Conservation (phyloP, 805 yeast species). For the Myxozyma monticola region DNA sequence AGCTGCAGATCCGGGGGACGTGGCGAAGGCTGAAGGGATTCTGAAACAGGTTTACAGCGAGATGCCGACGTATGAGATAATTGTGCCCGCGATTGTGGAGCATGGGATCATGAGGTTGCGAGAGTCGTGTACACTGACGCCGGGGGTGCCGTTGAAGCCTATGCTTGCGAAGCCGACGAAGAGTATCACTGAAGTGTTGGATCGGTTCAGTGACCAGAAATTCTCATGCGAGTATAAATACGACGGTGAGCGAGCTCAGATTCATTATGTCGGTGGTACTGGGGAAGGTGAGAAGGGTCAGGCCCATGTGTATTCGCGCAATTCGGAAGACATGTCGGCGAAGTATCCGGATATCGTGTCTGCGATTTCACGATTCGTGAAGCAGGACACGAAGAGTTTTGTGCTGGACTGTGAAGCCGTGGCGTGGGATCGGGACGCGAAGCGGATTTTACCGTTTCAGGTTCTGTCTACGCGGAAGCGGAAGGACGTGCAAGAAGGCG, state of each 20-base stretch:
- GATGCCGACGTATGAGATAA: constrained; percentile 82
- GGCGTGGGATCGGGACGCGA: constrained; percentile 82
- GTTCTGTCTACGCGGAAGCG: constrained; percentile 89
- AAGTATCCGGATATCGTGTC: constrained; percentile 87
- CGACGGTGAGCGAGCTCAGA: constrained; percentile 97
- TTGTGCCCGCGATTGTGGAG: constrained; percentile 64
- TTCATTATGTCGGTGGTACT: constrained; percentile 61
- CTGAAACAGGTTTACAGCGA: constrained; percentile 83
- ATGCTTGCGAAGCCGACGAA: constrained; percentile 99
- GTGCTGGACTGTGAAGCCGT: constrained; percentile 96
- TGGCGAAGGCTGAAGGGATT: constrained; percentile 69
- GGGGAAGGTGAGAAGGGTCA: constrained; percentile 54
- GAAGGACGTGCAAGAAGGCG: constrained; percentile 83
- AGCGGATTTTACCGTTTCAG: constrained; percentile 91
- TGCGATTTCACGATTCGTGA: constrained; percentile 61
- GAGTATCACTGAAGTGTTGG: constrained; percentile 86
- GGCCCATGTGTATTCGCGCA: constrained; percentile 76
- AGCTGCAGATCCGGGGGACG: constrained; percentile 44
- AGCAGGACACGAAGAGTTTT: constrained; percentile 51
- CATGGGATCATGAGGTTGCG: constrained; percentile 67
- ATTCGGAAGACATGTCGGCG: constrained; percentile 95
- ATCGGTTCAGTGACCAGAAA: constrained; percentile 64
- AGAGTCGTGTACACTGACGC: constrained; percentile 71
- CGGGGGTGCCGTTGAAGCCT: constrained; percentile 94
- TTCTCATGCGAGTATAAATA: constrained; percentile 97